Evolutionary conservation across 768 basidiomycete genomes (phyloP).

Genomic region (Suillus ampliporus): DNA sequence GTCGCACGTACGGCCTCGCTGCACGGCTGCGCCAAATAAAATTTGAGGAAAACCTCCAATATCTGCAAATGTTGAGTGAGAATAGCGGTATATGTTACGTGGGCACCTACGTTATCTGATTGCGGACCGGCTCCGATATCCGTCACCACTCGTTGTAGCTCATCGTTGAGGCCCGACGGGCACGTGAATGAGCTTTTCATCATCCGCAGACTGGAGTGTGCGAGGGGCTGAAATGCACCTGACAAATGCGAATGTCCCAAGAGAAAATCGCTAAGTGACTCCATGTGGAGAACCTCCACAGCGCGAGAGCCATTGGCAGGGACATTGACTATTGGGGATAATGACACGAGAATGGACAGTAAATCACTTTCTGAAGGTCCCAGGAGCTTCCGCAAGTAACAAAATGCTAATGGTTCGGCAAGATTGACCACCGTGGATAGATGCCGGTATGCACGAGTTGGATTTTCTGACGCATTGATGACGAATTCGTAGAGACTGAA

Average conservation of each 20-base stretch:
- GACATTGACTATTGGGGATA: neutral
- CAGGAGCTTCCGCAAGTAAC: neutral
- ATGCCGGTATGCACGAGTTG: neutral
- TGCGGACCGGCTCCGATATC: neutral
- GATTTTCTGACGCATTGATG: constrained; percentile 1
- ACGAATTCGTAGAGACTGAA: constrained; percentile 1
- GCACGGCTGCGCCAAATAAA: neutral
- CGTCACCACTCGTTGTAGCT: neutral
- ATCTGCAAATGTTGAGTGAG: neutral
- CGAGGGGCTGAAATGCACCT: neutral
- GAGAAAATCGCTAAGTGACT: neutral
- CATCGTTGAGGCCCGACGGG: neutral
- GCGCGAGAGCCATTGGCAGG: neutral
- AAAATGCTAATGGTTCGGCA: neutral
- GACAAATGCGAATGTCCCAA: neutral
- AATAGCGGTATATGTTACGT: neutral
- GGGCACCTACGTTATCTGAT: neutral
- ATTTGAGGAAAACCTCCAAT: neutral
- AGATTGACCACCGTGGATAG: constrained; percentile 7
- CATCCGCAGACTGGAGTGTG: neutral
- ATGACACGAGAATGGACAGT: neutral
- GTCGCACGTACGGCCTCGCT: neutral
- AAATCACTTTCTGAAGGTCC: neutral
- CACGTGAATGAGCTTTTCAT: neutral
- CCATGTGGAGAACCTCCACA: neutral